Base-by-base conservation (phyloP, 108 stramenopile genomes). In the Cylindrotheca closterium region DNA sequence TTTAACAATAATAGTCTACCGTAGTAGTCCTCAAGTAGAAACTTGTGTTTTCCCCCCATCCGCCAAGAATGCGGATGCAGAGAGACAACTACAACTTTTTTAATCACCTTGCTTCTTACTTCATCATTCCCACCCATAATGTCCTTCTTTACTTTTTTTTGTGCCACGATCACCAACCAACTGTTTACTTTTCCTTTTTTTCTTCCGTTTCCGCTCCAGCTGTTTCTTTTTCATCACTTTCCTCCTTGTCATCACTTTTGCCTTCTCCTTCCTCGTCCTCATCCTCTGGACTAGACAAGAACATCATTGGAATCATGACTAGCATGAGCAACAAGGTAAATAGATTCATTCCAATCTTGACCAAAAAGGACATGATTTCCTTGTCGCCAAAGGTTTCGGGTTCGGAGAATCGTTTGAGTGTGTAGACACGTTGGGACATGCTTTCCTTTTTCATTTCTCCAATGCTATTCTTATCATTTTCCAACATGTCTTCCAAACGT, bases 401-500 rank as follows among this genome's bases (percentile, higher is more conserved):
- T 3, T 64, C 51, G 3, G 51, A 12, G 37, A 64, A 64, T 3
- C 23, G 12, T 15, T 54, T 31, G 31, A 51, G 34, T 7, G 53
- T 54, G 37, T 54, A 26, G 33, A 64, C 25, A 21, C 52, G 51
- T 49, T 64, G 63, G 2, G 19, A 24, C 33, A 53, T 21, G 29
- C 26, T 18, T 64, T 64, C 63, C 30, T 31, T 24, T 54, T 64
- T 29, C 1, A 64, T 17, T 0, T 47, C 48, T 1, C 27, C 26
- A 22, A 64, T 24, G 22, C 10, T 30, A 2, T 51, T 30, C 1
- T 53, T 51, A 25, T 47, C 47, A 17, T 49, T 26, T 26, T 15
- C 24, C 51, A 64, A 53, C 63, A 64, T 34, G 24, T 31, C 21
- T 53, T 64, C 51, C 63, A 64, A 64, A 24, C 63, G 63, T 28